These are phyloP conservation scores for Macrocybe sp. DNA, from an alignment of 1,284 basidiomycete genomes.

Conservation along the genomic window DNA sequence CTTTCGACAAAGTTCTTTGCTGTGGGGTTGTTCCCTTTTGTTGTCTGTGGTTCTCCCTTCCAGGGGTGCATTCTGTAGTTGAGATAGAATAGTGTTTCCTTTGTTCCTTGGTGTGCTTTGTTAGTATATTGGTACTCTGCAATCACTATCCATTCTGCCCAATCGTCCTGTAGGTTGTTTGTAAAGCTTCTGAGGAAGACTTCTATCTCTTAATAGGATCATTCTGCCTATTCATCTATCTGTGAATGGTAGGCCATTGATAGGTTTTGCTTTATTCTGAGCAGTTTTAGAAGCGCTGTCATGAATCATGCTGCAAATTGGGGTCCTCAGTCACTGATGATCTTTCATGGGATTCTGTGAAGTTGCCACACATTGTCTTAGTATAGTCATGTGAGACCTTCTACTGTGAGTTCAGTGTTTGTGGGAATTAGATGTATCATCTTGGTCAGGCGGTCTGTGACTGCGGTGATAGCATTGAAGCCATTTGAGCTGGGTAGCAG, in stretches of 20 bases:
- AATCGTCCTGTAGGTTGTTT: constrained; percentile 13
- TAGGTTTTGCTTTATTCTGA: constrained; percentile 18
- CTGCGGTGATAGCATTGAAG: constrained; percentile 24
- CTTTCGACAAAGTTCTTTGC: neutral
- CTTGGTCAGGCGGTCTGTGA: constrained; percentile 36
- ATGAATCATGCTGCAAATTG: constrained; percentile 18
- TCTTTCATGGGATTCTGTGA: constrained; percentile 19
- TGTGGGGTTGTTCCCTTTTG: neutral
- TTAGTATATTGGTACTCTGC: constrained; percentile 11
- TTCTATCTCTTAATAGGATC: constrained; percentile 27
- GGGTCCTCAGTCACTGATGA: constrained; percentile 24
- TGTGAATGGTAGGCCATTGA: constrained; percentile 29
- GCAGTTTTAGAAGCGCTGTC: constrained; percentile 15
- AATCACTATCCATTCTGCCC: constrained; percentile 11
- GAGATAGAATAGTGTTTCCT: constrained; percentile 3
- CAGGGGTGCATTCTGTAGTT: neutral
- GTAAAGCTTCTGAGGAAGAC: constrained; percentile 20
- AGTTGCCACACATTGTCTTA: constrained; percentile 16
- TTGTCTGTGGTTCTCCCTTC: neutral
- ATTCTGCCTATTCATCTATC: constrained; percentile 27
- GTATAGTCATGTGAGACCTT: constrained; percentile 17
- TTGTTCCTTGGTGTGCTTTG: constrained; percentile 6
- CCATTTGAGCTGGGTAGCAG: constrained; percentile 30
- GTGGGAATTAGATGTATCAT: constrained; percentile 31
- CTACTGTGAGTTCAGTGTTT: constrained; percentile 14